Evolutionary conservation across 257 asterid genomes (phyloP), one percentile per base, ranked within the genome.

Genomic region (Penstemon eatonii): DNA sequence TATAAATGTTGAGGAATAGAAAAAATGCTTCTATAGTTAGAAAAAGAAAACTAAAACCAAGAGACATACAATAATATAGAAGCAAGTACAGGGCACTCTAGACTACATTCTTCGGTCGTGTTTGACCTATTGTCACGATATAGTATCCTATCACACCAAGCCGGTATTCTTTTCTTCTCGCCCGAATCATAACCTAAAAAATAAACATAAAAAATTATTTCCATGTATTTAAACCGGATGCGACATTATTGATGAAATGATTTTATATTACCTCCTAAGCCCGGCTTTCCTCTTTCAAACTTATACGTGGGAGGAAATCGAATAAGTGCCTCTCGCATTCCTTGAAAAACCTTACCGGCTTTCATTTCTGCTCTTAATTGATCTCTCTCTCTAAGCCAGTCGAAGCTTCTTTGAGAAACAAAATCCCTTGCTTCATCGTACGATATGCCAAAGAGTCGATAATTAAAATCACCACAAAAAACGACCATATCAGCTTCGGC

Each of bases 381-480:
- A 75, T 91, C 99, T 70, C 77, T 94, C 85, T 94, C 98, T 6
- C 96, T 88, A 50, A 94, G 96, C 99, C 99, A 94, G 62, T 91
- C 99, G 65, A 94, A 94, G 82, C 96, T 80, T 83, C 99, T 86
- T 63, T 94, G 98, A n/a, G 99, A 94, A 55, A 94, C 98, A 8
- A 94, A 87, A 70, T 94, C 99, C 75, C 99, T 86, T 11, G 96
- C 99, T 74, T 94, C 99, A 50, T 91, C 99, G 36, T 94, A 94
- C 3, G 98, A 81, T 86, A 94, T 94, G 13, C 99, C 99, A 69
- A 86, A 91, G 54, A 94, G 93, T 13, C 99, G 96, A 75, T 94
- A 94, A 66, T 94, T 91, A 55, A 91, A 89, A 81, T 94, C 99
- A 8, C 99, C 99, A 47, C 73, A 80, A 75, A 91, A 87, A 71